phyloP scores from a whole-genome alignment of 306 rosid genomes.

The Dicorynia guianensis region DNA sequence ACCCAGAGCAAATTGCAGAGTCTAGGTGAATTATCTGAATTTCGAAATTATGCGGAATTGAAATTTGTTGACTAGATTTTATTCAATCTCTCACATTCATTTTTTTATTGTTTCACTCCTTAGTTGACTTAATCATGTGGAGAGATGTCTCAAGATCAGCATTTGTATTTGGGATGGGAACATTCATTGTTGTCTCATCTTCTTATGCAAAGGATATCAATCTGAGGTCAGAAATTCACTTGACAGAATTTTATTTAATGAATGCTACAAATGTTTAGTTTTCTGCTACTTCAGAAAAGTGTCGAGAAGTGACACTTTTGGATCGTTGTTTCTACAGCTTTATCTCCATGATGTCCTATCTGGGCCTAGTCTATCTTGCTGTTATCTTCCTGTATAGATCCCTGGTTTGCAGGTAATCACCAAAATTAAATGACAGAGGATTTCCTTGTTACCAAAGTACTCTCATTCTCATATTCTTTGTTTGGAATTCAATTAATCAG shows the following conservation, averaged over 20 bases:
- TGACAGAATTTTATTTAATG: neutral
- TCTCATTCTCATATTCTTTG: constrained; percentile 27
- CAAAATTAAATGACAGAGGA: constrained; percentile 2
- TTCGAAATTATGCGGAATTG: constrained; percentile 14
- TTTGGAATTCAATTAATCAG: constrained; percentile 43
- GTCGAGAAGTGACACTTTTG: constrained; percentile 35
- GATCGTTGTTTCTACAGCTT: constrained; percentile 54
- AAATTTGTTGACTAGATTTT: neutral
- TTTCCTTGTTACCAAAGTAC: neutral
- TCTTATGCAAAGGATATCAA: constrained; percentile 68
- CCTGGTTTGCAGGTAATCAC: constrained; percentile 66
- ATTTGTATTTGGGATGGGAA: constrained; percentile 73
- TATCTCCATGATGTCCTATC: constrained; percentile 67
- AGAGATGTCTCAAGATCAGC: constrained; percentile 77
- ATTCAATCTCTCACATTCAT: constrained; percentile 3
- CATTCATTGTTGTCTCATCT: constrained; percentile 64
- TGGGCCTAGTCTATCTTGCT: constrained; percentile 75
- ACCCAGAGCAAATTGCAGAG: constrained; percentile 67
- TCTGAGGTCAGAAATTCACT: constrained; percentile 58
- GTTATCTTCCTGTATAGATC: constrained; percentile 77
- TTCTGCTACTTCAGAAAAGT: constrained; percentile 25
- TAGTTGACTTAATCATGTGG: constrained; percentile 91
- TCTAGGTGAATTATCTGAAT: constrained; percentile 61
- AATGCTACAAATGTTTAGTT: neutral
- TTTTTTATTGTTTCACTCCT: constrained; percentile 15